These are phyloP conservation scores for Pleurotus tuber-regium DNA, from an alignment of 768 basidiomycete species.

Conservation along the genomic window DNA sequence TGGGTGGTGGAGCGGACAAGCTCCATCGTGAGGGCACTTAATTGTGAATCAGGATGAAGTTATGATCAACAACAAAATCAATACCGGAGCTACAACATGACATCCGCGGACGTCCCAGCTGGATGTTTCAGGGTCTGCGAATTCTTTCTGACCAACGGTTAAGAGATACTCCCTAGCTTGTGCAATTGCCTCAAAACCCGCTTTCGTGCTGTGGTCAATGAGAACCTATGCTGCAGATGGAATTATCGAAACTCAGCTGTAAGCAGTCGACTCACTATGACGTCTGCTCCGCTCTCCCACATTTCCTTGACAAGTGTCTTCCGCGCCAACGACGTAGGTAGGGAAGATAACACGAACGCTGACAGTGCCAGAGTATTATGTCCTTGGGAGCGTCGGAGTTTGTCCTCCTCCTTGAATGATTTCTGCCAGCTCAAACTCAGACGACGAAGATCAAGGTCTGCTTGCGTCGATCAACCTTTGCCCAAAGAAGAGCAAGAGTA, in stretches of 20 bases:
- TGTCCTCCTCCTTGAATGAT: slow-evolving; percentile 48
- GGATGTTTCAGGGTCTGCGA: slow-evolving; percentile 41
- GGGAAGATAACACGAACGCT: slow-evolving; percentile 81
- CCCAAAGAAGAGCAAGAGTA: slow-evolving; percentile 6
- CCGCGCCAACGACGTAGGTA: slow-evolving; percentile 57
- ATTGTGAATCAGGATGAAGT: slow-evolving; percentile 8
- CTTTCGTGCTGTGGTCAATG: slow-evolving; percentile 77
- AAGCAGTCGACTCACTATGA: slow-evolving; percentile 52
- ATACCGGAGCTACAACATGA: slow-evolving; percentile 87
- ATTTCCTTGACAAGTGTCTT: slow-evolving; percentile 75
- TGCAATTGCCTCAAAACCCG: slow-evolving; percentile 77
- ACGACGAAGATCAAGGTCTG: slow-evolving; percentile 47
- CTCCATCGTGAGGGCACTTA: slow-evolving; percentile 88
- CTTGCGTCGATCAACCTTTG: slow-evolving; percentile 2
- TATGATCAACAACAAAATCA: slow-evolving; percentile 18
- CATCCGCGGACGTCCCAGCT: slow-evolving; percentile 46
- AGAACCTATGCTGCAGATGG: slow-evolving; percentile 54
- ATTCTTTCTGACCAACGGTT: slow-evolving; percentile 55
- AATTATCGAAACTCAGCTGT: not conserved
- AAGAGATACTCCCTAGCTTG: slow-evolving; percentile 77
- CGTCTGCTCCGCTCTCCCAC: slow-evolving; percentile 89
- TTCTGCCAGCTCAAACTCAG: slow-evolving; percentile 55
- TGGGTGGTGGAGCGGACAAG: slow-evolving; percentile 73
- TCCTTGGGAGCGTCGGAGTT: slow-evolving; percentile 39
- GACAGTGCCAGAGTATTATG: slow-evolving; percentile 68